Evolutionary conservation across 352 stramenopile species (phyloP), one percentile per base, ranked within the genome.

Genomic region (Phytophthora foliorum): DNA sequence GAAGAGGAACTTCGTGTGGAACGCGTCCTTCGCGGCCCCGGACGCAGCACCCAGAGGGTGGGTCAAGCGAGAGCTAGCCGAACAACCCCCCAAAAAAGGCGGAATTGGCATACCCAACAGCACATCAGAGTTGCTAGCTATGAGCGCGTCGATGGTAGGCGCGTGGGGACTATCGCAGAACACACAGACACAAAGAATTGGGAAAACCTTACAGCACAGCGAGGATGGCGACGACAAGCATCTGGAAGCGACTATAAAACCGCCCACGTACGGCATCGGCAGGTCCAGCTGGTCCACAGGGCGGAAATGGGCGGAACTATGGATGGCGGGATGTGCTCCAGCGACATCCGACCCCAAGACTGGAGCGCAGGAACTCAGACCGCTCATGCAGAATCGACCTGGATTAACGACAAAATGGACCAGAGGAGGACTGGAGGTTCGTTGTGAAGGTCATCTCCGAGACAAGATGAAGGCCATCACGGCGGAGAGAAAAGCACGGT

Each of bases 1-100:
- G 48, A 38, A 3, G 58, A 59, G 39, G 6, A 44, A 66, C n/a
- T 66, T 54, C 19, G 48, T 66, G 7, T 66, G 48, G 58, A 45
- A 44, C 2, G 19, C 58, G 0, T 14, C 0, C 4, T 65, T 65
- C 19, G 10, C n/a, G 6, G 32, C 3, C 3, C 45, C 57, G 0
- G 22, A 22, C 2, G 36, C 1, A 8, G 6, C 21, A 6, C 6
- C 55, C 1, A 24, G 1, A 11, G 55, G 57, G 16, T 66, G 58
- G 58, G 11, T 66, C 19, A 29, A 24, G 41, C 32, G 4, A 11
- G n/a, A 19, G 16, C 7, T 34, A 31, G 57, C 57, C 9, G 46
- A 52, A 36, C 2, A 17, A 17, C 5, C 14, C 14, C 0, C 3
- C 0, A 24, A n/a, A 1, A 31, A 13, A 13, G 57, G 57, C 1